phyloP scores from a whole-genome alignment of 148 eudicot genomes.

The Rhododendron henanense region DNA sequence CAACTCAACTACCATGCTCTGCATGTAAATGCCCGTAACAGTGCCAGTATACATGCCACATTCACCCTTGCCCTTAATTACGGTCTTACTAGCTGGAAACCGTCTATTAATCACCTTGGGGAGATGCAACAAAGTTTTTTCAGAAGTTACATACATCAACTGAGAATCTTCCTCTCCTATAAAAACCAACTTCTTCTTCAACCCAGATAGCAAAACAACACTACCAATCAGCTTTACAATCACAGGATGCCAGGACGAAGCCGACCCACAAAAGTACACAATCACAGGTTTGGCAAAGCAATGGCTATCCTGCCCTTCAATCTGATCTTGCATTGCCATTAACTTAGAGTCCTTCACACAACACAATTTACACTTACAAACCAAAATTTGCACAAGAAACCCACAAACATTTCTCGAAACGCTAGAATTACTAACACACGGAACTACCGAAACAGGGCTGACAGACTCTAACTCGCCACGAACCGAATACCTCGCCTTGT shows the following conservation, averaged over 20 bases:
- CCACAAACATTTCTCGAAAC: conserved; percentile 31
- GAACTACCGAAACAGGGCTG: conserved; percentile 61
- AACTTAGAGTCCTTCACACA: conserved; percentile 7
- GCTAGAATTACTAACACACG: conserved; percentile 26
- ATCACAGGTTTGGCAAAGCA: conserved; percentile 24
- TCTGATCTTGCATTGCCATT: conserved; percentile 1
- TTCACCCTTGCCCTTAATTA: conserved; percentile 42
- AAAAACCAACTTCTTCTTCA: conserved; percentile 73
- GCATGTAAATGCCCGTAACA: conserved; percentile 61
- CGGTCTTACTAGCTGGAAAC: conserved; percentile 9
- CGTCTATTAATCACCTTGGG: conserved; percentile 8
- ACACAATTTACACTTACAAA: conserved; percentile 58
- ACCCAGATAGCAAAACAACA: conserved; percentile 34
- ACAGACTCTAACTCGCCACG: conserved; percentile 50
- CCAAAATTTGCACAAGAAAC: conserved; percentile 50
- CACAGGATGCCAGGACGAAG: conserved; percentile 61
- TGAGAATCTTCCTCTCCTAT: conserved; percentile 50
- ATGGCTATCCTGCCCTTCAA: conserved; percentile 22
- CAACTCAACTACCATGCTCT: conserved; percentile 74
- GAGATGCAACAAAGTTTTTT: conserved; percentile 30
- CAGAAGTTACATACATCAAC: conserved; percentile 55
- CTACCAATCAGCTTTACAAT: conserved; percentile 47
- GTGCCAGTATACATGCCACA: conserved; percentile 65
- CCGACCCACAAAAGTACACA: conserved; percentile 58
- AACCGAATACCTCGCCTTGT: conserved; percentile 31